These are phyloP conservation scores for Phialophora chinensis DNA, from an alignment of 2,329 filamentous ascomycete genomes.

Conservation along the genomic window DNA sequence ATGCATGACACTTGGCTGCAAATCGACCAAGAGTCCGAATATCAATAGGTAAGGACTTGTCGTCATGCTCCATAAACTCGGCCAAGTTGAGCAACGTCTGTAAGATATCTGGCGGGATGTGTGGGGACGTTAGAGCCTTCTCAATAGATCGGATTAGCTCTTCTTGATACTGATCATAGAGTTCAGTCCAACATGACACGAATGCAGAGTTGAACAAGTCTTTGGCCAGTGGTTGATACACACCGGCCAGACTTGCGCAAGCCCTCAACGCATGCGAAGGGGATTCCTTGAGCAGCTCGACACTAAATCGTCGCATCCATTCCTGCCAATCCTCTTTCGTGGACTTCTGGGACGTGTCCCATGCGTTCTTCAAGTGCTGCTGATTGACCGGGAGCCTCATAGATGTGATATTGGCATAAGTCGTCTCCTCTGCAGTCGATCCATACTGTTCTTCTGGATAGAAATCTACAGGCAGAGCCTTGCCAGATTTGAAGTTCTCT, in stretches of 20 bases:
- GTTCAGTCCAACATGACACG: slow-evolving; percentile 96
- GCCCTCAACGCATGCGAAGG: slow-evolving; percentile 94
- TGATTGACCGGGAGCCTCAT: slow-evolving; percentile 96
- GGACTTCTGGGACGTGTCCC: slow-evolving; percentile 95
- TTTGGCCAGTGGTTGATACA: slow-evolving; percentile 87
- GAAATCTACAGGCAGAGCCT: slow-evolving; percentile 91
- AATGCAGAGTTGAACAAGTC: slow-evolving; percentile 99
- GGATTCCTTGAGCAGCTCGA: slow-evolving; percentile 91
- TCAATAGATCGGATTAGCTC: slow-evolving; percentile 96
- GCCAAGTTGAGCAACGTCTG: slow-evolving; percentile 93
- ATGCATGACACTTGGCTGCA: slow-evolving; percentile 94
- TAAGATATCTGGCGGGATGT: slow-evolving; percentile 93
- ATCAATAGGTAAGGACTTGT: slow-evolving; percentile 97
- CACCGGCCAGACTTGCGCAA: slow-evolving; percentile 86
- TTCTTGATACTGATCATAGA: slow-evolving; percentile 96
- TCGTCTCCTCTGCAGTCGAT: slow-evolving; percentile 73
- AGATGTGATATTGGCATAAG: slow-evolving; percentile 55
- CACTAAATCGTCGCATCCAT: slow-evolving; percentile 96
- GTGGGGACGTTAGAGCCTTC: slow-evolving; percentile 89
- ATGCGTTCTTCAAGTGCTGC: slow-evolving; percentile 93
- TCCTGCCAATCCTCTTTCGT: slow-evolving; percentile 99
- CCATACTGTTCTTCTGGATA: slow-evolving; percentile 83
- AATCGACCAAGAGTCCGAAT: slow-evolving; percentile 93
- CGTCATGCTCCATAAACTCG: slow-evolving; percentile 99
- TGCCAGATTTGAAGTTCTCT: slow-evolving; percentile 90